Conservation (phyloP, 176 grass and related monocot genomes). For the Areca catechu region DNA sequence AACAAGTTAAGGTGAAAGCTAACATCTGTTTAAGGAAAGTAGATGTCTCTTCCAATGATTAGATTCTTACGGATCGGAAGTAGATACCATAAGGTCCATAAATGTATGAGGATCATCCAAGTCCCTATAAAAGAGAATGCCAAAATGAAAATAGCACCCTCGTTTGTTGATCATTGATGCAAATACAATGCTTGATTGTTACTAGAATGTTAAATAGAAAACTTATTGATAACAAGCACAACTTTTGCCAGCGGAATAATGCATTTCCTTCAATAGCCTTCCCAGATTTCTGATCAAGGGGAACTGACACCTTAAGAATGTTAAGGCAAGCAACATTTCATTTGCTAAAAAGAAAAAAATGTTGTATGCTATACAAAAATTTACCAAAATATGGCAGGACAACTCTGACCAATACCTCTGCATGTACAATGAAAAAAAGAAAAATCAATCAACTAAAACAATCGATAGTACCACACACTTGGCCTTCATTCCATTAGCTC, state of each 20-base stretch:
- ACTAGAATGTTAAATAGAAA: background rate
- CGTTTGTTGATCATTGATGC: background rate
- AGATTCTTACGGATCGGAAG: background rate
- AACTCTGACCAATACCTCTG: no score
- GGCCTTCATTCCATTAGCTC: no score
- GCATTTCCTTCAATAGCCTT: constrained; percentile 68
- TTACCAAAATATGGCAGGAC: no score
- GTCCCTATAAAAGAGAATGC: constrained; percentile 40
- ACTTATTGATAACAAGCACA: constrained; percentile 9
- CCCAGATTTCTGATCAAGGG: constrained; percentile 36
- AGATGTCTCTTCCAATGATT: background rate
- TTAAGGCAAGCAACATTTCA: constrained; percentile 33
- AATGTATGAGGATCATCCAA: constrained; percentile 84
- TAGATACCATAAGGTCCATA: constrained; percentile 12
- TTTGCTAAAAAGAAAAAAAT: background rate
- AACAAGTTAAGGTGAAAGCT: background rate
- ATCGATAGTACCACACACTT: no score
- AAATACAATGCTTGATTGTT: background rate
- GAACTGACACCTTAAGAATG: constrained; percentile 47
- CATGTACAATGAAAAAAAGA: no score
- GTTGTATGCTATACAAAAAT: no score
- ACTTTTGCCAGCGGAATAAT: constrained; percentile 90
- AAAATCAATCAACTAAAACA: no score
- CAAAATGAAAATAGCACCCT: background rate
- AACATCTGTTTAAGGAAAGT: background rate